Evolutionary conservation across 2,329 filamentous ascomycete species (phyloP), one percentile per base, ranked within the genome.

Genomic region (Leptosphaerulina australis): DNA sequence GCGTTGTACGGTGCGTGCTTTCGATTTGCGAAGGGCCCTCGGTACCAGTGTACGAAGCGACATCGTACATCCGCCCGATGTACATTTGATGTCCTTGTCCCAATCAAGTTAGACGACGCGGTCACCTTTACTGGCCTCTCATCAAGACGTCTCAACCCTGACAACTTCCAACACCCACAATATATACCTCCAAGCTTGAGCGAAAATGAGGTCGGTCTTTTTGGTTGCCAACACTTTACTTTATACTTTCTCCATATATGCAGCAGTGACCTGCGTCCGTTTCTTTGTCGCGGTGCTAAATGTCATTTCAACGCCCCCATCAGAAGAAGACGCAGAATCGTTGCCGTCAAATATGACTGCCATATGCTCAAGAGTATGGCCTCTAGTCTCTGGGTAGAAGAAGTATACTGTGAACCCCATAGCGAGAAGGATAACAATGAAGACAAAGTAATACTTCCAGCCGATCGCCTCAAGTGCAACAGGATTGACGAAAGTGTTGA

Each of bases 401-500:
- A 58, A 50, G 8, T 47, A 58, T 2, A 44, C 50, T 7, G 46
- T 54, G 4, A 56, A 26, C n/a, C 36, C 41, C 38, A 50, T 48
- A 9, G 46, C 15, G 10, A 54, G 6, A 14, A 53, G 38, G 6
- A 48, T 31, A 5, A 44, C 29, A 9, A 48, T 44, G 33, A 53
- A 76, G 10, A 77, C 36, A 22, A 60, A 50, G 43, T 62, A 63
- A 34, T 51, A 63, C 24, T 44, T 50, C 56, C 58, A 63, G 2
- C 43, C 50, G 17, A 63, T 59, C 10, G 21, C 25, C n/a, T 52
- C 49, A 30, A 63, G 46, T 6, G 58, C 59, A 44, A 59, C 56
- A 5, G 59, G 56, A 14, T 50, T 50, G 9, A 50, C 50, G 18
- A 43, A 54, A 12, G 36, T 44, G 40, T 50, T 56, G 50, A 56